Base-by-base conservation (phyloP, 768 basidiomycete genomes). In the Clathrus columnatus region DNA sequence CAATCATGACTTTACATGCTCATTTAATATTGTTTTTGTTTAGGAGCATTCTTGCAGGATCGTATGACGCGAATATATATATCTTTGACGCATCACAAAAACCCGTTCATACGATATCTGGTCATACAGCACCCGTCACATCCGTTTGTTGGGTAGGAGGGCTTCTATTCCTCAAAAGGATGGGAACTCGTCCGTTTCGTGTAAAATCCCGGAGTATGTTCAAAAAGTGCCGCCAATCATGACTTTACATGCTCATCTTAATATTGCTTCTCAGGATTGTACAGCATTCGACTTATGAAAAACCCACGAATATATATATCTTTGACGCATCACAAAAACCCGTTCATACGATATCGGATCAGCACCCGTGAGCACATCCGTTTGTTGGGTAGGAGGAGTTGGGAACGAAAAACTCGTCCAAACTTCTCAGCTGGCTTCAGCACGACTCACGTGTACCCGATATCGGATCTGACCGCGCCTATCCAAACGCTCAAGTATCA, bases 171-270 rank as follows among this genome's bases (percentile, higher is more conserved):
- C 57, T 90, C 48, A 85, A 82, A 1, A 87, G 51, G 93, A 97
- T 60, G 97, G 95, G 95, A 87, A 96, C 0, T 92, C 91, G 1
- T 83, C 84, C 16, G 78, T 91, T 18, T 83, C 81, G 5, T 85
- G 81, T 64, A 68, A 75, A 59, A 64, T 80, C 48, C 70, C 73
- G 57, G 78, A 78, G 85, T 87, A 58, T 48, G 61, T 57, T 30
- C 60, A 43, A 24, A 53, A 57, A 36, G 46, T 41, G 14, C n/a
- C 20, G 20, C 53, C 23, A 32, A 29, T 30, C 41, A 23, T 27
- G 41, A 41, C 43, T 61, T 52, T 57, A 59, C 20, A 20, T 20
- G 21, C 20, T 23, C 7, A 23, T 18, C 30, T 14, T n/a, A n/a
- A n/a, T n/a, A n/a, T 74, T 50, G 79, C 85, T 2, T 91, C 88